Evolutionary conservation across 345 rosid genomes (phyloP), one percentile per base, ranked within the genome.

Genomic region (Salix arbutifolia): DNA sequence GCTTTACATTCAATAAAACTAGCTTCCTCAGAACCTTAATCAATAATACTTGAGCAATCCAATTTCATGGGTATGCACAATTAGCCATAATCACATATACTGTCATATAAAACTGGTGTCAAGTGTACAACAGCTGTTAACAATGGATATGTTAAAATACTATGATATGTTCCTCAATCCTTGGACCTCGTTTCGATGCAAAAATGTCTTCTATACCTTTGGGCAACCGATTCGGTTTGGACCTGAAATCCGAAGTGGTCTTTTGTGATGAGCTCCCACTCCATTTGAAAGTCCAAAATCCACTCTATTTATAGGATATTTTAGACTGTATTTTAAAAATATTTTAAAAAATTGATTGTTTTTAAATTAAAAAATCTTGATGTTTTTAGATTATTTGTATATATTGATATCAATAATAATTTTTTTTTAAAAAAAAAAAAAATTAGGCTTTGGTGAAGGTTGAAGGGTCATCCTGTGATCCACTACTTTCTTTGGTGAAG

Each of bases 131-230:
- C 10, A 40, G 46, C 12, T 9, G 46, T 10, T 40, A 40, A 40
- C 11, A 11, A 9, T 40, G 46, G 46, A 40, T 10, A 40, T 11
- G 2, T 1, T 40, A 40, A 40, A 40, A 40, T 40, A 40, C 46
- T 11, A 40, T 8, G 11, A 14, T 5, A 50, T 50, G 6, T 35
- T 28, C 18, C 17, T 64, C 58, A 26, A 66, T 65, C 62, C 5
- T 68, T 64, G 16, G 1, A 40, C 61, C 40, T 89, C 87, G 87
- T 71, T 87, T 90, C 46, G 90, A 85, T 71, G 93, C 94, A 88
- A 95, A 93, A 82, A 95, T 95, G 79, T 89, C 92, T 78, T 91
- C 97, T 69, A 95, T 84, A 76, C 91, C 97, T 84, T 90, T 91
- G 83, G 87, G 74, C 85, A 95, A 83, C 69, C 89, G 85, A 56